phyloP scores from a whole-genome alignment of 2,329 filamentous ascomycete species.

The Mollisiaceae sp. region DNA sequence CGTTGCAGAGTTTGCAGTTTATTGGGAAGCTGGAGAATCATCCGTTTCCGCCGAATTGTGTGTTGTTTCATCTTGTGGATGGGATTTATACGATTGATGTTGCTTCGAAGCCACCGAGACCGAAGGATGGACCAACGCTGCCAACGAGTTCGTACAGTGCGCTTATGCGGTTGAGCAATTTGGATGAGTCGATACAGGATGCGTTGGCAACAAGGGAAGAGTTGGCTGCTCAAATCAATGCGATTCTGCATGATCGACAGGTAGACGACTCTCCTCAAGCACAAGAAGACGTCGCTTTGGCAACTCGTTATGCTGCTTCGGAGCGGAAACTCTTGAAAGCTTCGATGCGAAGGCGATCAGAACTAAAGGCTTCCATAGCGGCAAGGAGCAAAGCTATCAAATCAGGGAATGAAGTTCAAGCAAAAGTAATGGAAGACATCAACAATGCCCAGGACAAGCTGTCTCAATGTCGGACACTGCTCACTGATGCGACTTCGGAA shows the following conservation, averaged over 20 bases:
- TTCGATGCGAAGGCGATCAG: slow-evolving; percentile 66
- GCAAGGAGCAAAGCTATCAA: slow-evolving; percentile 71
- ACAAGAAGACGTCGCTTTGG: slow-evolving; percentile 54
- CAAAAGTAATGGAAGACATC: slow-evolving; percentile 64
- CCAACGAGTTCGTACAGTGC: slow-evolving; percentile 84
- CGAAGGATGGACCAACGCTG: slow-evolving; percentile 56
- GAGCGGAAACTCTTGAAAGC: slow-evolving; percentile 71
- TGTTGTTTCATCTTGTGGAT: slow-evolving; percentile 85
- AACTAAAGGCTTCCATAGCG: slow-evolving; percentile 69
- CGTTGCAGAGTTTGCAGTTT: slow-evolving; percentile 77
- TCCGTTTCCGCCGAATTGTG: slow-evolving; percentile 78
- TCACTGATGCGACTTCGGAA: slow-evolving; percentile 63
- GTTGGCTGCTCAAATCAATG: slow-evolving; percentile 79
- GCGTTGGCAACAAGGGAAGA: slow-evolving; percentile 77
- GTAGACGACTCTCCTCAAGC: slow-evolving; percentile 53
- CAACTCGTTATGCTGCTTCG: slow-evolving; percentile 59
- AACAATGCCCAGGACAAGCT: slow-evolving; percentile 65
- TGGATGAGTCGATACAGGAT: slow-evolving; percentile 91
- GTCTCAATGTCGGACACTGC: slow-evolving; percentile 56
- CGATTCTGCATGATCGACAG: slow-evolving; percentile 52
- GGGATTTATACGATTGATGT: slow-evolving; percentile 85
- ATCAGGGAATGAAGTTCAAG: slow-evolving; percentile 64
- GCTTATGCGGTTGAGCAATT: slow-evolving; percentile 84
- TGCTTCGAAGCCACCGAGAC: slow-evolving; percentile 47
- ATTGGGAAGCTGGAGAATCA: slow-evolving; percentile 74